phyloP scores from a whole-genome alignment of 2,329 filamentous ascomycete species.

The Pestalotiopsis sp. region DNA sequence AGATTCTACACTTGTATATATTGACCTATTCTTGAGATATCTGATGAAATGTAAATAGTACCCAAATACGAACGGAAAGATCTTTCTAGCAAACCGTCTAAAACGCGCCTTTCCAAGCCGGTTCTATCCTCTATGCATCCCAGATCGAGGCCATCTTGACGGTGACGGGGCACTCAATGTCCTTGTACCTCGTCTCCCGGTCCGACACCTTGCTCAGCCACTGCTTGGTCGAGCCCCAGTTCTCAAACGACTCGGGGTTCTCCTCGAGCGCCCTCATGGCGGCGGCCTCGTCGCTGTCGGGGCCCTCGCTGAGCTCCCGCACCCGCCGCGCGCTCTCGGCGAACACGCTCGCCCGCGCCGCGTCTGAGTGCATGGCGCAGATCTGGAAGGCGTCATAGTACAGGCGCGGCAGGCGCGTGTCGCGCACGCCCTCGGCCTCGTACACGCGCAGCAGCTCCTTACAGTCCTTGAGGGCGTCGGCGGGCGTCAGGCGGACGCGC shows the following conservation, averaged over 20 bases:
- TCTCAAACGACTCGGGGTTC: slow-evolving; percentile 4
- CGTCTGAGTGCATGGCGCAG: slow-evolving; percentile 42
- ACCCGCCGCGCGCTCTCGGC: slow-evolving; percentile 38
- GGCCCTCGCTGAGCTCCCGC: slow-evolving; percentile 39
- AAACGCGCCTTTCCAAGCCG: neutral
- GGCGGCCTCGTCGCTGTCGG: slow-evolving; percentile 31
- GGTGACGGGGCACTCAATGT: slow-evolving; percentile 5
- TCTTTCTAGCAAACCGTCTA: neutral
- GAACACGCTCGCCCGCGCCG: slow-evolving; percentile 44
- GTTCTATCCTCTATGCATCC: neutral
- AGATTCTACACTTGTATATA: too few relatives aligned
- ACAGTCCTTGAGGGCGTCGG: slow-evolving; percentile 5
- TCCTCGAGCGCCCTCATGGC: neutral
- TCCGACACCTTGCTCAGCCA: slow-evolving; percentile 1
- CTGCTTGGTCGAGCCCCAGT: slow-evolving; percentile 9
- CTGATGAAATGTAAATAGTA: too few relatives aligned
- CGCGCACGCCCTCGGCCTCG: slow-evolving; percentile 4
- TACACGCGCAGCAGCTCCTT: neutral
- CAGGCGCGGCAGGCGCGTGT: slow-evolving; percentile 24
- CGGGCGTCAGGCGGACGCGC: slow-evolving; percentile 2
- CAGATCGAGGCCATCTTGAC: neutral
- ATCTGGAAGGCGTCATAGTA: slow-evolving; percentile 48
- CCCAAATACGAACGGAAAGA: neutral
- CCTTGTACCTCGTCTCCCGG: slow-evolving; percentile 4
- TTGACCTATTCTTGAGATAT: too few relatives aligned